Evolutionary conservation across 345 rosid species (phyloP).

Genomic region (Linum tenue): DNA sequence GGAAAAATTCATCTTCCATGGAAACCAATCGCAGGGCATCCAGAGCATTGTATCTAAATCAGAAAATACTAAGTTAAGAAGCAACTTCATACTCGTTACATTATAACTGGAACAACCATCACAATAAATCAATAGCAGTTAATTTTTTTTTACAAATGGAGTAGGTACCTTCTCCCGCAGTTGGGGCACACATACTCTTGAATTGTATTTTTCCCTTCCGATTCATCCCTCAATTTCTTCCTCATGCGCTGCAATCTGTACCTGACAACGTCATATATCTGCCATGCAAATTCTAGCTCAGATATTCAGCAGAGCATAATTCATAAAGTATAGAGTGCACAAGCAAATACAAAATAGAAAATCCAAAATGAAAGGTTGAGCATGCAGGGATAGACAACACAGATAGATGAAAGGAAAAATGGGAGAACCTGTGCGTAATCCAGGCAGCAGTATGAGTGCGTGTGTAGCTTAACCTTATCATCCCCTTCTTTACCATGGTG

Average conservation of each 20-base stretch:
- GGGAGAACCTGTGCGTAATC: slow-evolving; percentile 71
- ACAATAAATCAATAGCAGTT: not conserved
- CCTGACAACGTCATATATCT: slow-evolving; percentile 81
- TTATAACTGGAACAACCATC: not conserved
- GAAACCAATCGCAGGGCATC: slow-evolving; percentile 69
- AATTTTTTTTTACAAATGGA: not conserved
- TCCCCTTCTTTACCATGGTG: slow-evolving; percentile 50
- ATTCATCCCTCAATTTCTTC: slow-evolving; percentile 74
- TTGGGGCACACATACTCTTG: slow-evolving; percentile 88
- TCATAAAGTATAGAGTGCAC: not conserved
- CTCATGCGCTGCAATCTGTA: slow-evolving; percentile 59
- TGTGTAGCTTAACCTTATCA: slow-evolving; percentile 75
- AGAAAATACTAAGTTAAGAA: not conserved
- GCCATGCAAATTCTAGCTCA: slow-evolving; percentile 22
- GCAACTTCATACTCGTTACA: not conserved
- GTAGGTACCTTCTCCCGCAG: slow-evolving; percentile 63
- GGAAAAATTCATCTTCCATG: slow-evolving; percentile 62
- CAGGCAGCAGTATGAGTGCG: slow-evolving; percentile 83
- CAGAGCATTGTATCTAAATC: slow-evolving; percentile 68
- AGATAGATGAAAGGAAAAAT: not conserved
- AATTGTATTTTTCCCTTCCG: slow-evolving; percentile 78
- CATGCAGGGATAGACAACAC: not conserved
- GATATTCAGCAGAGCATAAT: slow-evolving; percentile 9
- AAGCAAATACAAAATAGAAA: not conserved
- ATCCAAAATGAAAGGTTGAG: slow-evolving; percentile 2